Base-by-base conservation (phyloP, 2,329 filamentous ascomycete species). In the Arthrobotrys sinensis region DNA sequence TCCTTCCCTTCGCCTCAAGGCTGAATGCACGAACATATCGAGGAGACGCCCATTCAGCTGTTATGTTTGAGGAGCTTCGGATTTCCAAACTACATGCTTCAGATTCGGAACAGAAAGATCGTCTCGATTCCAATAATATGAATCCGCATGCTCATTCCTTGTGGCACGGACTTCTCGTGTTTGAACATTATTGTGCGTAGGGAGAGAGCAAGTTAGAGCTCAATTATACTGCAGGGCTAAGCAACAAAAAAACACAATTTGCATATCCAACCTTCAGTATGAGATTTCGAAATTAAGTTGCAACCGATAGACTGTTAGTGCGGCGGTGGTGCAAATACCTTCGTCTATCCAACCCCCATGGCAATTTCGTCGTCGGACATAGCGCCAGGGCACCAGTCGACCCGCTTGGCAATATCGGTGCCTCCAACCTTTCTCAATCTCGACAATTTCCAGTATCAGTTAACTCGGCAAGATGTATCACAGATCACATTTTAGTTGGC, bases 241-340 rank as follows among this genome's bases (percentile, higher is more conserved):
- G 24, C 24, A 10, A 8, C 45, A 66, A 52, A 48, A 46, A 50
- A 34, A 65, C 50, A 45, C 24, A 14, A 64, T 68, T 66, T 60
- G 69, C 60, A 66, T 73, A 66, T 66, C 60, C 24, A 73, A 65
- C 60, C 48, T 73, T 66, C 60, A 63, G 11, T 66, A 19, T 66
- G 40, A 60, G 53, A 66, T 73, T 46, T 1, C 28, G 32, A 19
- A 28, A 28, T 38, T 28, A 40, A 40, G 55, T 19, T 8, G n/a
- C 55, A 43, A 43, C 36, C 55, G 53, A 64, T 53, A n/a, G 46
- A 34, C 60, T 36, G 57, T 72, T 65, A 43, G 36, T 55, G 28
- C 32, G 19, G 53, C 34, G 32, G 32, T 45, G 40, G 12, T 70
- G n/a, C 16, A 5, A 62, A 57, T 66, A 43, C 38, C 69, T 48